Conservation (phyloP, 331 rosid genomes). For the Acacia pycnantha region DNA sequence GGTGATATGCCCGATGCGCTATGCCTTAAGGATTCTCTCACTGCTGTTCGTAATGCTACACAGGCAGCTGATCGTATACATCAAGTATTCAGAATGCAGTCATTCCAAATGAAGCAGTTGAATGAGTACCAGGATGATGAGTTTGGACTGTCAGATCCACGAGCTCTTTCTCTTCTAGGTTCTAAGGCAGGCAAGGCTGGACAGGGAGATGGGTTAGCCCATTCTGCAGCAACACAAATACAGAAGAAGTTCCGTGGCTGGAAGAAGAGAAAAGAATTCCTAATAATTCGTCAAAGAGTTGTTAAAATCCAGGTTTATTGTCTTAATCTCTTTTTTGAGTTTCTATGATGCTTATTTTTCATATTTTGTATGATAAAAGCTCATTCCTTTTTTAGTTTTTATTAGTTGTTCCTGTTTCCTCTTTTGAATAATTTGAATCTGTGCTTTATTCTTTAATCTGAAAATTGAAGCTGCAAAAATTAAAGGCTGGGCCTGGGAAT, state of each 20-base stretch:
- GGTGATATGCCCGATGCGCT: constrained; percentile 54
- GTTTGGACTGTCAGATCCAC: constrained; percentile 53
- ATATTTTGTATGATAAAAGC: neutral
- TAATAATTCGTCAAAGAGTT: constrained; percentile 74
- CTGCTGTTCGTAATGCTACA: constrained; percentile 87
- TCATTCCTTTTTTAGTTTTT: neutral
- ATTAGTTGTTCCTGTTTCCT: neutral
- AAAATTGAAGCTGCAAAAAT: constrained; percentile 13
- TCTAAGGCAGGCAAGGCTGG: constrained; percentile 52
- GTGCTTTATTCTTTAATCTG: neutral
- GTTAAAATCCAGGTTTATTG: constrained; percentile 81
- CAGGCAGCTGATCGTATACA: constrained; percentile 84
- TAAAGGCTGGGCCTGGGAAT: neutral
- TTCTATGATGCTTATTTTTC: neutral
- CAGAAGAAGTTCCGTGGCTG: constrained; percentile 95
- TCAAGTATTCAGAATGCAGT: constrained; percentile 71
- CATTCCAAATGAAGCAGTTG: constrained; percentile 63
- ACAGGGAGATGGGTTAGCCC: constrained; percentile 39
- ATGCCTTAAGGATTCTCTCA: constrained; percentile 79
- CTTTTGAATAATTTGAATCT: constrained; percentile 12
- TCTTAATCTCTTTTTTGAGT: constrained; percentile 8
- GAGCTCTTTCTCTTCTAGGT: constrained; percentile 53
- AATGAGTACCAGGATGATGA: constrained; percentile 45
- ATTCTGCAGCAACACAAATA: constrained; percentile 73
- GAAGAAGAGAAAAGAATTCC: constrained; percentile 85